These are phyloP conservation scores for Colletotrichum nymphaeae DNA, from an alignment of 2,329 filamentous ascomycete species.

Conservation along the genomic window DNA sequence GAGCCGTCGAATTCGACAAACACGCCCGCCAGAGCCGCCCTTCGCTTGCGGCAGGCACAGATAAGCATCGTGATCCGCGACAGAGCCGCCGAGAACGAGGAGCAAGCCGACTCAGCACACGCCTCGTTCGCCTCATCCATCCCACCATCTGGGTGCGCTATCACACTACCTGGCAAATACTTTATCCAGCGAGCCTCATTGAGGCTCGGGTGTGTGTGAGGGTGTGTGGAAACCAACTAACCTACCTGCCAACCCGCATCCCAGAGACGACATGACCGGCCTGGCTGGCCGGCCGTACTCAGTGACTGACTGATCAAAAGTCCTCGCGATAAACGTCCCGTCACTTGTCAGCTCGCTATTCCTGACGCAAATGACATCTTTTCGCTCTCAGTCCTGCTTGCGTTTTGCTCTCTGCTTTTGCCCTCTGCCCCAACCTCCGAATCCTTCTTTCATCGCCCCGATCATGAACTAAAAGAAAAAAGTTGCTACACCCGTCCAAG, in stretches of 20 bases:
- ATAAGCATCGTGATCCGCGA: neutral
- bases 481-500: neutral
- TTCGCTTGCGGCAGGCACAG: neutral
- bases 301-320: neutral
- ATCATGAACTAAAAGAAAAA: neutral
- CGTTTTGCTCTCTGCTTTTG: neutral
- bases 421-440: neutral
- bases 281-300: too few species aligned
- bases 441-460: neutral
- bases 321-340: neutral
- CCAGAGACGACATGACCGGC: neutral
- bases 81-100: neutral
- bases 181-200: neutral
- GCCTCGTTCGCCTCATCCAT: neutral
- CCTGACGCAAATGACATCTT: neutral
- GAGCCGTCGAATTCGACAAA: neutral
- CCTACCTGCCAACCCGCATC: neutral
- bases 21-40: neutral
- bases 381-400: too few species aligned
- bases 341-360: neutral
- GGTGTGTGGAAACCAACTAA: neutral
- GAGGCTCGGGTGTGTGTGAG: neutral
- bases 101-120: neutral
- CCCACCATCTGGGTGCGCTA: neutral
- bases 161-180: neutral